Base-by-base conservation (phyloP, 768 basidiomycete species). In the Neoboletus subvelutipes region DNA sequence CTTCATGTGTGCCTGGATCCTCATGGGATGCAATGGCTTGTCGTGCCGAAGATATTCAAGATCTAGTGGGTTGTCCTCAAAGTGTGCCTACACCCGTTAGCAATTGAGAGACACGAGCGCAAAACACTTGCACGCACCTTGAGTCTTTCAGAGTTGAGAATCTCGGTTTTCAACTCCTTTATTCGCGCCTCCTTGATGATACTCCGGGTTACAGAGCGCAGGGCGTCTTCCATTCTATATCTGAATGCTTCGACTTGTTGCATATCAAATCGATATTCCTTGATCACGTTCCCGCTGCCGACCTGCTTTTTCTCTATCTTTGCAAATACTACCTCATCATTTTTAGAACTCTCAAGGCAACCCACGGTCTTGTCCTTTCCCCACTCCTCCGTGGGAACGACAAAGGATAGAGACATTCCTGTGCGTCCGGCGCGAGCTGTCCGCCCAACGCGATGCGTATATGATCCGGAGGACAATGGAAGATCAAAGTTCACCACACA, bases 401-500 rank as follows among this genome's bases (percentile, higher is more conserved):
- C 82, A 59, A 93, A 96, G 0, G 94, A 96, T 22, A 99, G 75
- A 1, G 94, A 83, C 79, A 96, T 89, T 11, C 97, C 97, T 1
- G 91, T 87, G 31, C 92, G 86, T 1, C 97, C 97, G 0, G 96
- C 97, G 22, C 97, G 91, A 15, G 97, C 97, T 0, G 97, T 99
- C 26, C 97, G 86, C 13, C 97, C 97, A 17, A 98, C 89, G 48
- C 97, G 88, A 70, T 99, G 97, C 0, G 91, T 94, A 68, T 99
- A 99, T 13, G 94, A 83, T 18, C 86, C 87, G 5, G 91, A 81
- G 0, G 93, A 87, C 1, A 84, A 77, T 1, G 97, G 97, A n/a
- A 98, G 81, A 73, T 99, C 97, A 73, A 98, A 99, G 77, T 99
- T 99, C 70, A 99, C 82, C 4, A 99, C 96, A 64, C 95, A 98